Conservation (phyloP, 129 eudicot species). For the Pittosporum tobira region DNA sequence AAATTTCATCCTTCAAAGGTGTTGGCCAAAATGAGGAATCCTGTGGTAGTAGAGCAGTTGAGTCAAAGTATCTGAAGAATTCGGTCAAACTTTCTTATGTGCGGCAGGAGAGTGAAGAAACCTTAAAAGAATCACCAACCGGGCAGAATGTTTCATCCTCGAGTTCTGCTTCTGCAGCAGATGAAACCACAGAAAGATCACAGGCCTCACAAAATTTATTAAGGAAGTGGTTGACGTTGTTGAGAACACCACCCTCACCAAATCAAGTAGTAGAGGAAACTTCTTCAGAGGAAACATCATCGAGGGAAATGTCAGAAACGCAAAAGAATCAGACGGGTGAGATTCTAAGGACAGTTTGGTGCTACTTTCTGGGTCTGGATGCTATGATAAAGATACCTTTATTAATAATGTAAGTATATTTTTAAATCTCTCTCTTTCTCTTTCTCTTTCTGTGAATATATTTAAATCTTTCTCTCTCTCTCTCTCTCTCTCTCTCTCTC, state of each 20-base stretch:
- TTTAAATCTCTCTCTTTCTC: slow-evolving; percentile 5
- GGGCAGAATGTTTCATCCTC: slow-evolving; percentile 35
- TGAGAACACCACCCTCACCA: slow-evolving; percentile 52
- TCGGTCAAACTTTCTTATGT: slow-evolving; percentile 45
- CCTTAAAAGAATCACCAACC: slow-evolving; percentile 39
- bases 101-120: slow-evolving; percentile 60
- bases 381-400: slow-evolving; percentile 67
- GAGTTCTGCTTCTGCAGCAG: slow-evolving; percentile 33
- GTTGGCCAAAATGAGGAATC: slow-evolving; percentile 46
- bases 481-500: too few relatives aligned
- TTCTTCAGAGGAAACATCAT: slow-evolving; percentile 24
- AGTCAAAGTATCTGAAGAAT: slow-evolving; percentile 46
- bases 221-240: slow-evolving; percentile 63
- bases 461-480: too few relatives aligned
- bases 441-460: not conserved
- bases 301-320: slow-evolving; percentile 30
- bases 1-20: slow-evolving; percentile 65
- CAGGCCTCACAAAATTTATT: slow-evolving; percentile 61
- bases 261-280: slow-evolving; percentile 31
- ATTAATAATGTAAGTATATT: slow-evolving; percentile 65
- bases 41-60: slow-evolving; percentile 43
- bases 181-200: slow-evolving; percentile 36
- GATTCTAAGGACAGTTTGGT: slow-evolving; percentile 40
- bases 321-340: slow-evolving; percentile 34
- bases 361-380: slow-evolving; percentile 57